A percentile compares a stretch with the other conserved stretches of the same genome.
These are phyloP conservation scores for Cordyceps pruinosa DNA, from an alignment of 2,329 filamentous ascomycete species.

Conservation along the genomic window DNA sequence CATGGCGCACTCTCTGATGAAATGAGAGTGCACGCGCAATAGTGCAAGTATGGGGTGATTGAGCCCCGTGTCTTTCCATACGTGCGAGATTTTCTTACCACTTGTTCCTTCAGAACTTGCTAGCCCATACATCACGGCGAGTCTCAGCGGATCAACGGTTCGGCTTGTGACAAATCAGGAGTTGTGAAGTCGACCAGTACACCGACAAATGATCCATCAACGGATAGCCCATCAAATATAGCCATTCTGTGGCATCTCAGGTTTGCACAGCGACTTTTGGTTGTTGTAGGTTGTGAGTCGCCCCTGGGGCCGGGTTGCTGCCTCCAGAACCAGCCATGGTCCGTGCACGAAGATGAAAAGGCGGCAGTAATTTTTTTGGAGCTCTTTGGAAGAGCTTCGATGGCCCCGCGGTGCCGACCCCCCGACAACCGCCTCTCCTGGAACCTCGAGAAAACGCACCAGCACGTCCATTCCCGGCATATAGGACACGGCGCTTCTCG, in stretches of 20 bases:
- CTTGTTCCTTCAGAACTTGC: too few relatives aligned
- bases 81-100: too few relatives aligned
- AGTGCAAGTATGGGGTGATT: too few relatives aligned
- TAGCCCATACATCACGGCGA: too few relatives aligned
- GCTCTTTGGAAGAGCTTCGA: conserved; percentile 32
- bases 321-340: conserved; percentile 14
- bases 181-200: too few relatives aligned
- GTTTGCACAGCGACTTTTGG: neutral
- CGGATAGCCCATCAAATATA: neutral
- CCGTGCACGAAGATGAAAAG: conserved; percentile 25
- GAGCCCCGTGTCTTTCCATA: too few relatives aligned
- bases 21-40: too few relatives aligned
- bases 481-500: conserved; percentile 1
- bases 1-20: too few relatives aligned
- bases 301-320: conserved; percentile 2
- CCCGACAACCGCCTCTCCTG: conserved; percentile 13
- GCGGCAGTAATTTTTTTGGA: conserved; percentile 47
- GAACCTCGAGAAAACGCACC: conserved; percentile 15
- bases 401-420: conserved; percentile 20
- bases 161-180: too few relatives aligned
- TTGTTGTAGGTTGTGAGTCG: neutral
- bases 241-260: too few relatives aligned
- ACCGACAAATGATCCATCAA: too few relatives aligned
- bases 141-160: too few relatives aligned
- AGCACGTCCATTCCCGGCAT: conserved; percentile 6